Base-by-base conservation (phyloP, 768 basidiomycete genomes). In the Xerocomellus amylosporus region DNA sequence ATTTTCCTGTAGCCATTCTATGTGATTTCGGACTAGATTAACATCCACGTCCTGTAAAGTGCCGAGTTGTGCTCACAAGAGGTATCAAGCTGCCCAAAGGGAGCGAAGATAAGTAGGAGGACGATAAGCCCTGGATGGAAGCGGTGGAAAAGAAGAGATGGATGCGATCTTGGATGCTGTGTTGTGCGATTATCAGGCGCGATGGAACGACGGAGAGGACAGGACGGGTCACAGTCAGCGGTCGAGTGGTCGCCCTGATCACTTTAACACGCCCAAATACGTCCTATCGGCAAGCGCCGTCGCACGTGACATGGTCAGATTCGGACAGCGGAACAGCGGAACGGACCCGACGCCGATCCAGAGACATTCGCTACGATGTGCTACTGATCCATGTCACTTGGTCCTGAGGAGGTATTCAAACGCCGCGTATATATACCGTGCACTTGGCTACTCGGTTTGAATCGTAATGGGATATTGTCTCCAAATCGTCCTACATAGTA, bases 251-350 rank as follows among this genome's bases (percentile, higher is more conserved):
- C 53, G 55, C 53, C 56, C 49, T 64, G 66, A 67, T 69, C 67
- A 66, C 66, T 69, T 67, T 69, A 66, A 69, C 67, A 60, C 53
- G 62, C 60, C 55, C 59, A 66, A 64, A 64, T 64, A 53, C 45
- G 61, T 54, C 5, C 46, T 55, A 59, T 68, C 66, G 66, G 66
- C 66, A 69, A 69, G 66, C 62, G 51, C 66, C 66, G 67, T 33
- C 5, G 51, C 67, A 69, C 66, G 67, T 69, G 66, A 69, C 55
- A 49, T 28, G 49, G 47, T 22, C 49, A 37, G 5, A 51, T 51
- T 45, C 33, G 43, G 54, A 24, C 51, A 47, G 53, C 65, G 65
- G 63, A 68, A 59, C 48, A 55, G 20, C 56, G 54, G 58, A 61
- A 54, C 55, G 50, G 49, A 51, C 48, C 19, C 52, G 15, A 30